Conservation (phyloP, 352 stramenopile species). For the Phytophthora idaei region DNA sequence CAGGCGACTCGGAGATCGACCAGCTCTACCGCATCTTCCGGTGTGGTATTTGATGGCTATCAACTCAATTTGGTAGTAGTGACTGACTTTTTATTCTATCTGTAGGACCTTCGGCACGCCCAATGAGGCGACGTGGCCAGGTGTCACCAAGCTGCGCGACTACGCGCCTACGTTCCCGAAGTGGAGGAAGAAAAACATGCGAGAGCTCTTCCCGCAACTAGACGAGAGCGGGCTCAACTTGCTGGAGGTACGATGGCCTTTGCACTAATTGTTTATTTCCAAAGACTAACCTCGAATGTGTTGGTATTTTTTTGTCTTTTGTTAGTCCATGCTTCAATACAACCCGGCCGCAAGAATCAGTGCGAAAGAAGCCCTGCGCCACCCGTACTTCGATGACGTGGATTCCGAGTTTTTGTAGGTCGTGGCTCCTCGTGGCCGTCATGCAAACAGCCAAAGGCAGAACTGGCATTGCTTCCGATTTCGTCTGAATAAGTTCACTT, state of each 20-base stretch:
- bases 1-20: conserved; percentile 87
- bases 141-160: conserved; percentile 96
- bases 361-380: conserved; percentile 80
- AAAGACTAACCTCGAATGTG: conserved; percentile 1
- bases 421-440: neutral
- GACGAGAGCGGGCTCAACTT: conserved; percentile 64
- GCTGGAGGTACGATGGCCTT: conserved; percentile 45
- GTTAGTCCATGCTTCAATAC: conserved; percentile 76
- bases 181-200: conserved; percentile 92
- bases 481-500: conserved; percentile 28
- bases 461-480: conserved; percentile 4
- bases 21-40: conserved; percentile 90
- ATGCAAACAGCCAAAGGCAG: neutral
- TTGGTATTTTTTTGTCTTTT: neutral
- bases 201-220: conserved; percentile 65
- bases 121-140: conserved; percentile 95
- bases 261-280: neutral
- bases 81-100: conserved; percentile 1
- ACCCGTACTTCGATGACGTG: conserved; percentile 87
- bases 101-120: conserved; percentile 94
- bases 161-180: conserved; percentile 96
- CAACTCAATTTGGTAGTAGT: neutral
- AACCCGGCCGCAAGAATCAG: conserved; percentile 74
- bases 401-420: conserved; percentile 74
- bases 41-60: conserved; percentile 21